Evolutionary conservation across 2,329 filamentous ascomycete species (phyloP).

Genomic region (Aspergillus arachidicola): DNA sequence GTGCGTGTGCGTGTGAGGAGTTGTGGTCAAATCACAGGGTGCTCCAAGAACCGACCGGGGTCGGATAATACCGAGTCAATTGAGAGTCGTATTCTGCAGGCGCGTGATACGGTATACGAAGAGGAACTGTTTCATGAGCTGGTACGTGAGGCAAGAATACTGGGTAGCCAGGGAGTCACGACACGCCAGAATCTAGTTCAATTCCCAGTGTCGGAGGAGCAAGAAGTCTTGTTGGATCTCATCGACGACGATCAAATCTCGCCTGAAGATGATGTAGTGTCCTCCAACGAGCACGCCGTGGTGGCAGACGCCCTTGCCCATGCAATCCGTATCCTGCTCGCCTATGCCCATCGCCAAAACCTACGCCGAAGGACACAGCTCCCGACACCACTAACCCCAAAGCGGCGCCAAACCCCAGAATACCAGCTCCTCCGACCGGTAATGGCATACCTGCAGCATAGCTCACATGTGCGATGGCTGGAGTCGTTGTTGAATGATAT

Average conservation of each 20-base stretch:
- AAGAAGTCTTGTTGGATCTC: constrained; percentile 69
- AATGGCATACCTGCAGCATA: constrained; percentile 57
- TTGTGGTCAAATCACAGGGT: constrained; percentile 61
- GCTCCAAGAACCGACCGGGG: constrained; percentile 38
- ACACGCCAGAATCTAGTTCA: constrained; percentile 62
- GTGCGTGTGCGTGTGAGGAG: constrained; percentile 69
- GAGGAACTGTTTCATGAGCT: constrained; percentile 90
- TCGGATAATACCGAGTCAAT: constrained; percentile 30
- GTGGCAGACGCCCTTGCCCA: constrained; percentile 69
- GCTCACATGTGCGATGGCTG: constrained; percentile 37
- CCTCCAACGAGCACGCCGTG: constrained; percentile 29
- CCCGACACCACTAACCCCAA: constrained; percentile 58
- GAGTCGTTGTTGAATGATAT: constrained; percentile 37
- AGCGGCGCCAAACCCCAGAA: constrained; percentile 52
- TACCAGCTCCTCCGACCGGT: constrained; percentile 64
- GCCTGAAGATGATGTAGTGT: constrained; percentile 31
- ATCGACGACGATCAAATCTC: constrained; percentile 57
- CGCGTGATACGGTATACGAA: constrained; percentile 56
- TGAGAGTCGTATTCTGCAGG: constrained; percentile 41
- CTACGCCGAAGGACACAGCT: constrained; percentile 66
- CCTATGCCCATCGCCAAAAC: constrained; percentile 76
- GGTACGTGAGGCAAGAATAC: constrained; percentile 73
- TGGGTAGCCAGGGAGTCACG: constrained; percentile 71
- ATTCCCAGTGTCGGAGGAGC: constrained; percentile 56
- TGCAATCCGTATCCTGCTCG: constrained; percentile 74